These are phyloP conservation scores for Raffaelea albimanens DNA, from an alignment of 2,329 filamentous ascomycete genomes.

Conservation along the genomic window DNA sequence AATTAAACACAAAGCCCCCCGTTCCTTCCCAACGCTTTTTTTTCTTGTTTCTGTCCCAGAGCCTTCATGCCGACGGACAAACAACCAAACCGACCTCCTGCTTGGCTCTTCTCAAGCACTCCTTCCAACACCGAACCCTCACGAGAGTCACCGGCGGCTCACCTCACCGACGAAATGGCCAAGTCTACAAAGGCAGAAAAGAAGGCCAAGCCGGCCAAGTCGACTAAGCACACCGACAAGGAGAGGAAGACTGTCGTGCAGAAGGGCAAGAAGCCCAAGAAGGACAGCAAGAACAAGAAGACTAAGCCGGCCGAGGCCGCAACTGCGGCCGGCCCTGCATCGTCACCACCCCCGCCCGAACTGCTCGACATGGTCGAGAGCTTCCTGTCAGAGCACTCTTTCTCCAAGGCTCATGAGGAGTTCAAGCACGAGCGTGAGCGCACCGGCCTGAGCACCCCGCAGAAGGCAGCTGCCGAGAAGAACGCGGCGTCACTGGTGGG, in stretches of 20 bases:
- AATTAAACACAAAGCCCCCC: too few relatives aligned
- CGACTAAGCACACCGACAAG: conserved; percentile 1
- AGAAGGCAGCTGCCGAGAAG: background rate
- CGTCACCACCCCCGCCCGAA: conserved; percentile 38
- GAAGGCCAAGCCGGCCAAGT: conserved; percentile 3
- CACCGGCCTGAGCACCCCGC: conserved; percentile 34
- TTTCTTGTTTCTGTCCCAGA: background rate
- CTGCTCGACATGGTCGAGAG: conserved; percentile 57
- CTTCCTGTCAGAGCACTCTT: conserved; percentile 60
- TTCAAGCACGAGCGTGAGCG: conserved; percentile 54
- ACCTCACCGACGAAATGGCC: conserved; percentile 5
- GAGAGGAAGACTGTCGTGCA: conserved; percentile 9
- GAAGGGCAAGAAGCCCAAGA: conserved; percentile 8
- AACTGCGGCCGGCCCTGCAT: conserved; percentile 8
- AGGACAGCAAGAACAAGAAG: conserved; percentile 3
- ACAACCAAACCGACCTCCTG: conserved; percentile 3
- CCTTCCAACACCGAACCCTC: too few relatives aligned
- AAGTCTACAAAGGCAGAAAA: conserved; percentile 14
- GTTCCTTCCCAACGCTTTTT: background rate
- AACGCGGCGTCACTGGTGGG: conserved; percentile 31
- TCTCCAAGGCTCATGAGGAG: conserved; percentile 48
- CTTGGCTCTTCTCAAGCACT: conserved; percentile 14
- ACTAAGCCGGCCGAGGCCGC: too few relatives aligned
- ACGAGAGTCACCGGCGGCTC: background rate
- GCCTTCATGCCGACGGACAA: conserved; percentile 2